phyloP scores from a whole-genome alignment of 257 asterid species.

The Pogostemon cablin region DNA sequence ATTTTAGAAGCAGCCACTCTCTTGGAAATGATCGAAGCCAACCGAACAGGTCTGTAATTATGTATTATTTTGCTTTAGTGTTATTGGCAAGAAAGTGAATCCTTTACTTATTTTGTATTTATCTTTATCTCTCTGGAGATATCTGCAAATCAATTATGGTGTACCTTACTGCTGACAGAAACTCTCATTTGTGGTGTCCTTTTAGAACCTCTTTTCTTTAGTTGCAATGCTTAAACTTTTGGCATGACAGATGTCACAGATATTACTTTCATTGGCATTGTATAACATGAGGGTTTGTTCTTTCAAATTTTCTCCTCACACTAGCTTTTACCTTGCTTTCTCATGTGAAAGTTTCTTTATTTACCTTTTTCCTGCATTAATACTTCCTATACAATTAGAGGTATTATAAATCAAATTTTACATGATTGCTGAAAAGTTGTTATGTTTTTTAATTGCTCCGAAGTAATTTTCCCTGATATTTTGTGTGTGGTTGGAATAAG shows the following conservation, averaged over 20 bases:
- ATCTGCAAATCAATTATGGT: constrained; percentile 3
- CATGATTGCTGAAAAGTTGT: background rate
- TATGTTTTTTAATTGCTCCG: background rate
- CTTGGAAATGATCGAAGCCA: constrained; percentile 49
- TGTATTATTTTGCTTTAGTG: constrained; percentile 15
- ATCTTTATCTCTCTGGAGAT: constrained; percentile 2
- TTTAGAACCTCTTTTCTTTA: constrained; percentile 1
- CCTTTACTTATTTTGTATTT: background rate
- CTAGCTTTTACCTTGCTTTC: background rate
- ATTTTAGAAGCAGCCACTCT: constrained; percentile 44
- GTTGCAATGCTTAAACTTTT: constrained; percentile 10
- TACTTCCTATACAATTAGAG: background rate
- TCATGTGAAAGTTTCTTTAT: constrained; percentile 2
- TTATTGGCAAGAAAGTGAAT: constrained; percentile 22
- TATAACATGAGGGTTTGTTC: constrained; percentile 15
- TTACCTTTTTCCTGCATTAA: background rate
- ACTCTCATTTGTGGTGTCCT: constrained; percentile 4
- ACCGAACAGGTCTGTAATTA: constrained; percentile 54
- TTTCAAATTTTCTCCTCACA: constrained; percentile 23
- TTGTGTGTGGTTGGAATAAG: background rate
- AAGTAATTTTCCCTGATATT: background rate
- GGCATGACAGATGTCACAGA: background rate
- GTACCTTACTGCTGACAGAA: constrained; percentile 23
- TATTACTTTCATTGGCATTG: constrained; percentile 11
- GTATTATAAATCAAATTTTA: background rate